Evolutionary conservation across 2,329 filamentous ascomycete species (phyloP), one percentile per base, ranked within the genome.

Genomic region (Alternaria sp.): DNA sequence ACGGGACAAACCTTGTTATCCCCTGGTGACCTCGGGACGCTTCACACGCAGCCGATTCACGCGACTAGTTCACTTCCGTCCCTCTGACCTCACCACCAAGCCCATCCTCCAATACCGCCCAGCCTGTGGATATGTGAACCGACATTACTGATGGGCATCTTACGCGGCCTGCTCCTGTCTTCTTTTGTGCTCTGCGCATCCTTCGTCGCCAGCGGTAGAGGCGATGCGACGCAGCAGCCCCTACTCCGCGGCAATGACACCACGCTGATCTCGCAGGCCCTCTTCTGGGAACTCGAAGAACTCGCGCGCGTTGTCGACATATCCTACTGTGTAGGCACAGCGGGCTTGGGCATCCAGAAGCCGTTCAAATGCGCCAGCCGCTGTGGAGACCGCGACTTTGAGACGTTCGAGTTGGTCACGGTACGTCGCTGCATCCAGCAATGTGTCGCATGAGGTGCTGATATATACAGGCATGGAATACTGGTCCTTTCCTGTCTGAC

Each of bases 261-360:
- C 67, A 40, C 36, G 36, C 71, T 77, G 30, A 77, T 96, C 59
- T 89, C 91, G 5, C 74, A 81, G 26, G 74, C 83, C 23, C 86
- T 97, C 65, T 98, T 97, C 81, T 83, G 87, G 62, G 90, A 92
- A 17, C 88, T 99, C 13, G 93, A 97, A 80, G 92, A 97, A 74
- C 85, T 95, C 59, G 89, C 95, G n/a, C 90, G 94, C 57, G 87
- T 98, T 25, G 95, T 97, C 66, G 96, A 99, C 78, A 96, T 98
- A 63, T 85, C 93, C 51, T 98, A 98, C 81, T 99, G 96, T 79
- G 92, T 98, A 62, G 93, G 94, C 65, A 90, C 87, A 6, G 90
- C 91, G 0, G 94, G 93, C 11, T 87, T 97, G 59, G 96, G 95
- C 43, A 90, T 99, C 65, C 85, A 86, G 54, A 89, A 90, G 69